Evolutionary conservation across 208 protist genomes (phyloP).

Genomic region (Leishmania arabica): DNA sequence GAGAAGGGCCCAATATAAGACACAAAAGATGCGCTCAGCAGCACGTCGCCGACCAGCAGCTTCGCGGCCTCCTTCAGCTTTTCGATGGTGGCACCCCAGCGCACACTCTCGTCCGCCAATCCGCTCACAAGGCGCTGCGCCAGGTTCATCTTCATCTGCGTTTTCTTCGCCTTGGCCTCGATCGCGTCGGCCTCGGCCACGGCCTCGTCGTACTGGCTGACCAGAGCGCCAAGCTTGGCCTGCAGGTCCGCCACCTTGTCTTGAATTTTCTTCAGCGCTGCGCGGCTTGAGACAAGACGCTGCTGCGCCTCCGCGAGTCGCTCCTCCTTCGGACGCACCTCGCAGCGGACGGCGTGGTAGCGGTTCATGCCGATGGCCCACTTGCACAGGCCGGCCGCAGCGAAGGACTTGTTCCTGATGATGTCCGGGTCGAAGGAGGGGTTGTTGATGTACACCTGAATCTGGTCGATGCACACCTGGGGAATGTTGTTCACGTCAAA

Average conservation of each 20-base stretch:
- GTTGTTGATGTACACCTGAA: constrained; percentile 94
- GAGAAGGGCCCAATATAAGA: constrained; percentile 99
- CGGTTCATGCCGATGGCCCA: constrained; percentile 97
- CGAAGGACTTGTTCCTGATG: constrained; percentile 94
- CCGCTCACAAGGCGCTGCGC: constrained; percentile 95
- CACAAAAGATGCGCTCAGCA: constrained; percentile 97
- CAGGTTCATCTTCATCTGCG: constrained; percentile 94
- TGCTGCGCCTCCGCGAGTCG: constrained; percentile 92
- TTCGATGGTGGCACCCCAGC: constrained; percentile 95
- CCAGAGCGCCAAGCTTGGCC: constrained; percentile 92
- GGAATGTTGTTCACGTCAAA: constrained; percentile 97
- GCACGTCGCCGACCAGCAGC: constrained; percentile 97
- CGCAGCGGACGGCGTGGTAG: constrained; percentile 96
- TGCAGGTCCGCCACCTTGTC: constrained; percentile 95
- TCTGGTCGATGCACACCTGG: constrained; percentile 94
- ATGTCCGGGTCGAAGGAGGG: constrained; percentile 91
- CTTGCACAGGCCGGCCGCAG: constrained; percentile 97
- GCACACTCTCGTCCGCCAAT: constrained; percentile 96
- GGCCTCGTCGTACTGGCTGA: constrained; percentile 95
- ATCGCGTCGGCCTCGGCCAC: constrained; percentile 93
- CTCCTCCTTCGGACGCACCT: constrained; percentile 97
- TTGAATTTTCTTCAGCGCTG: constrained; percentile 94
- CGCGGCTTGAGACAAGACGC: constrained; percentile 85
- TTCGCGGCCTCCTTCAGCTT: constrained; percentile 87
- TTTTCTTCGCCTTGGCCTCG: constrained; percentile 94